Evolutionary conservation across 2,329 filamentous ascomycete genomes (phyloP).

Genomic region (Ophiostoma sp.): DNA sequence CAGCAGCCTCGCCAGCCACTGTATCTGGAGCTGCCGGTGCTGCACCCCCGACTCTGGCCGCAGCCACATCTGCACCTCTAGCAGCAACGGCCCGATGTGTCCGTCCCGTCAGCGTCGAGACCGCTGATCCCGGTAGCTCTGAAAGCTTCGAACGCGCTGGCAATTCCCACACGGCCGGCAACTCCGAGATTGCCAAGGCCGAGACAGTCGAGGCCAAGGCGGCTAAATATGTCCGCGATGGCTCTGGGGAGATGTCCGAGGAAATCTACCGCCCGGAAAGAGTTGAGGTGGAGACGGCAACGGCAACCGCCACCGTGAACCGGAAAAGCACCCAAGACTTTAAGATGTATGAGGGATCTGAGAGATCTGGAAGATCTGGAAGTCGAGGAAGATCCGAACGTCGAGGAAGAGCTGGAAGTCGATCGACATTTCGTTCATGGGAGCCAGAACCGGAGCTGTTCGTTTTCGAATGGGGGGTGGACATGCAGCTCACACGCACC

Average conservation of each 20-base stretch:
- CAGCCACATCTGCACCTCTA: background rate
- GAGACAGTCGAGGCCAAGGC: background rate
- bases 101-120: background rate
- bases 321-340: background rate
- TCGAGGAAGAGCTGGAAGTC: background rate
- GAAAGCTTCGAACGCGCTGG: background rate
- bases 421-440: background rate
- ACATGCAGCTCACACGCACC: background rate
- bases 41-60: background rate
- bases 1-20: background rate
- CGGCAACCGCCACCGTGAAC: background rate
- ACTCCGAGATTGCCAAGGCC: background rate
- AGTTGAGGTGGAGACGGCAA: background rate
- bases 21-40: too few relatives aligned
- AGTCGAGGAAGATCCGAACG: background rate
- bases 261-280: background rate
- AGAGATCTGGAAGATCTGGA: too few relatives aligned
- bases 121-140: background rate
- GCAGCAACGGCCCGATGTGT: background rate
- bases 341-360: too few relatives aligned
- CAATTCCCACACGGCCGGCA: background rate
- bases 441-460: background rate
- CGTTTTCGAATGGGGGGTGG: slow-evolving; percentile 16
- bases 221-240: background rate
- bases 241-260: too few relatives aligned